Evolutionary conservation across 1,284 basidiomycete genomes (phyloP).

Genomic region (Ceratobasidium sp.): DNA sequence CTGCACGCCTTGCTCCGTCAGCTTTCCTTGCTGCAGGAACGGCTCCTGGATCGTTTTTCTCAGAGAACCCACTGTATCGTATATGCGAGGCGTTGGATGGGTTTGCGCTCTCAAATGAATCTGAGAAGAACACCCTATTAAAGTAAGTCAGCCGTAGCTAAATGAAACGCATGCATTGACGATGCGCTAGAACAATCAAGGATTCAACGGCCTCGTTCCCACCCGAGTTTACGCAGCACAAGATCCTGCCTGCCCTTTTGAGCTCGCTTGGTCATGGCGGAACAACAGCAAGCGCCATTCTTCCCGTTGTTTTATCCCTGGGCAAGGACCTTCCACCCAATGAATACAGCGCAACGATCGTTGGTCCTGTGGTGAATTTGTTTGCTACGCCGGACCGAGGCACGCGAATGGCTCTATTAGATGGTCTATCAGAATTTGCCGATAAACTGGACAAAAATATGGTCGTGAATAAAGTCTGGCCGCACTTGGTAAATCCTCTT

Average conservation of each 20-base stretch:
- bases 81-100: constrained; percentile 89
- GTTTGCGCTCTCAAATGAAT: constrained; percentile 86
- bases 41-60: constrained; percentile 83
- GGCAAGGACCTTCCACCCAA: constrained; percentile 78
- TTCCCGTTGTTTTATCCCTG: constrained; percentile 85
- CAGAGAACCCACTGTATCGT: constrained; percentile 84
- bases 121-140: constrained; percentile 82
- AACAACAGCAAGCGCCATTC: constrained; percentile 79
- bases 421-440: constrained; percentile 84
- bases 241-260: constrained; percentile 88
- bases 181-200: constrained; percentile 73
- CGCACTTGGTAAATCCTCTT: constrained; percentile 76
- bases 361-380: constrained; percentile 85
- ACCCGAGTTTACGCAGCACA: constrained; percentile 86
- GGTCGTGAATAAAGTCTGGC: constrained; percentile 92
- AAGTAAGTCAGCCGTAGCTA: constrained; percentile 61
- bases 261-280: constrained; percentile 88
- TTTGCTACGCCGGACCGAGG: constrained; percentile 92
- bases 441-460: constrained; percentile 89
- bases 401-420: constrained; percentile 92
- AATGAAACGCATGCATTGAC: background rate
- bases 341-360: constrained; percentile 77
- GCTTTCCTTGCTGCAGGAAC: constrained; percentile 85
- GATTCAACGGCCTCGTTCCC: constrained; percentile 86
- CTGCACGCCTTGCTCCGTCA: constrained; percentile 80